phyloP scores from a whole-genome alignment of 257 asterid species.

The Capsicum rhomboideum region DNA sequence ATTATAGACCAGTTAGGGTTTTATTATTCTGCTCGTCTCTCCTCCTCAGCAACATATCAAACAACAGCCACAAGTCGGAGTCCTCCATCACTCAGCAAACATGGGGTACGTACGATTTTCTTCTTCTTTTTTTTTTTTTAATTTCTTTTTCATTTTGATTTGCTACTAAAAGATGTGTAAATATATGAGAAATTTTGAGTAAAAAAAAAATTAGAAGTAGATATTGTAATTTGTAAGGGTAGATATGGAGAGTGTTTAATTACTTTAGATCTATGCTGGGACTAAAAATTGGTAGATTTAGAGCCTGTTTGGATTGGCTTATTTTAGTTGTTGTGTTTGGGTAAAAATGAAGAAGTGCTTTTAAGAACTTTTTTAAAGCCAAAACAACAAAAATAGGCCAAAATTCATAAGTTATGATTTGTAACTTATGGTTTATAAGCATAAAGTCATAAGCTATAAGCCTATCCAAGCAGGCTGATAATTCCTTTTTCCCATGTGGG shows the following conservation, averaged over 20 bases:
- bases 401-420: too few relatives aligned
- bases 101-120: constrained; percentile 46
- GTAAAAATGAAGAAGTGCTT: too few relatives aligned
- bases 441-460: too few relatives aligned
- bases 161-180: not conserved
- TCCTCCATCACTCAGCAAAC: constrained; percentile 26
- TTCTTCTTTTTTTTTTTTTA: too few relatives aligned
- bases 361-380: too few relatives aligned
- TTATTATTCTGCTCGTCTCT: not conserved
- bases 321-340: too few relatives aligned
- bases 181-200: not conserved
- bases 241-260: not conserved
- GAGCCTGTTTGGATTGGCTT: too few relatives aligned
- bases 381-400: too few relatives aligned
- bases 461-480: too few relatives aligned
- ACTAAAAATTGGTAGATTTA: not conserved
- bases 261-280: not conserved
- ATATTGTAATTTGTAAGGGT: not conserved
- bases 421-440: too few relatives aligned
- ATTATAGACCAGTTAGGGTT: constrained; percentile 13
- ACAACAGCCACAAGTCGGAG: constrained; percentile 5
- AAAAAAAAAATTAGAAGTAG: too few relatives aligned
- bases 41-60: constrained; percentile 1
- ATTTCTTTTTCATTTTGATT: too few relatives aligned
- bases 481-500: not conserved